A percentile compares a stretch with the other conserved stretches of the same genome.
Evolutionary conservation across 768 basidiomycete species (phyloP).

Genomic region (Psilocybe sp.): DNA sequence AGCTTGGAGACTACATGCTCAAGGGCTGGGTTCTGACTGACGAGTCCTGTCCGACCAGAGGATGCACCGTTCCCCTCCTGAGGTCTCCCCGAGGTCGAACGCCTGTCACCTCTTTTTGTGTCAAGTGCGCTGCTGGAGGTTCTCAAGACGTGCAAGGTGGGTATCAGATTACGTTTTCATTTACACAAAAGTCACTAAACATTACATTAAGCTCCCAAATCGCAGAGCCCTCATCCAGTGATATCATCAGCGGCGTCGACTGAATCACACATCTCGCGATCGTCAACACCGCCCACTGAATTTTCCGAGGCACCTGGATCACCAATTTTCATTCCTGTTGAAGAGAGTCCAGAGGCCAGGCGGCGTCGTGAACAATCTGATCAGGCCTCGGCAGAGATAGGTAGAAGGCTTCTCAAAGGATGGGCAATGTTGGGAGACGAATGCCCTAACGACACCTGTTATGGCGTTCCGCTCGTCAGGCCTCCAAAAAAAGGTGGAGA

Average conservation of each 20-base stretch:
- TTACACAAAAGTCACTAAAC: not conserved
- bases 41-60: constrained; percentile 49
- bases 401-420: constrained; percentile 70
- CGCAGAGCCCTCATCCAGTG: constrained; percentile 1
- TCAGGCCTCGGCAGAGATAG: constrained; percentile 75
- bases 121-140: constrained; percentile 49
- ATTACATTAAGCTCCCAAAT: not conserved
- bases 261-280: constrained; percentile 51
- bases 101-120: constrained; percentile 55
- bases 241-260: constrained; percentile 34
- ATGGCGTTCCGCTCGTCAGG: constrained; percentile 81
- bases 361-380: constrained; percentile 81
- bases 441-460: constrained; percentile 67
- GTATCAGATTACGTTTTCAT: too few relatives aligned
- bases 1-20: constrained; percentile 69
- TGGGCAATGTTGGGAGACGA: constrained; percentile 92
- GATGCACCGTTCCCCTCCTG: constrained; percentile 70
- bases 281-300: constrained; percentile 80
- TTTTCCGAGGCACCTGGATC: constrained; percentile 60
- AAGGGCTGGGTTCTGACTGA: constrained; percentile 79
- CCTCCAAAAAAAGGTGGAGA: constrained; percentile 62
- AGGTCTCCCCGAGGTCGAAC: constrained; percentile 56
- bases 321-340: constrained; percentile 59
- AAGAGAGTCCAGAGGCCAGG: constrained; percentile 62
- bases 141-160: constrained; percentile 11